Conservation (phyloP, 2,329 filamentous ascomycete species). For the Orbilia brochopaga region DNA sequence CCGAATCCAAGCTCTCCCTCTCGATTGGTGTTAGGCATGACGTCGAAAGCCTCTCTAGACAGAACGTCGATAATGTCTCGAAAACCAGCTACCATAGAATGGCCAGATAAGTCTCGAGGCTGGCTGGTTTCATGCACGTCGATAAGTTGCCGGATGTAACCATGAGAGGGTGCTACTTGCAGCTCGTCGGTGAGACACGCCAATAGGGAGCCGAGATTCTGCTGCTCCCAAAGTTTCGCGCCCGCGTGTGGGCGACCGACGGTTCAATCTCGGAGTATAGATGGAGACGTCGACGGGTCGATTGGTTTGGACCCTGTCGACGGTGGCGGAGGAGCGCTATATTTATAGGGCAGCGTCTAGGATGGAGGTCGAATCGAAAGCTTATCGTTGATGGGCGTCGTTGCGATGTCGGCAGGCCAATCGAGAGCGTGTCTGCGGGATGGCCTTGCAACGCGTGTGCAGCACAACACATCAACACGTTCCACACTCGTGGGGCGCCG, state of each 20-base stretch:
- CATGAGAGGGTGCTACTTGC: not conserved
- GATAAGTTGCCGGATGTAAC: slow-evolving; percentile 44
- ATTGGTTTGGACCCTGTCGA: not conserved
- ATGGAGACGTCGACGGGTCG: not conserved
- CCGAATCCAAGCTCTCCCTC: not conserved
- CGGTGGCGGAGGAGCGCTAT: too few relatives aligned
- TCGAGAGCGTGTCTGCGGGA: too few relatives aligned
- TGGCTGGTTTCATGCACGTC: slow-evolving; percentile 26
- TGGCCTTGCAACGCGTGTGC: not conserved
- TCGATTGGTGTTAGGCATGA: not conserved
- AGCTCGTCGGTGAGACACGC: not conserved
- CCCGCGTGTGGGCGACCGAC: not conserved
- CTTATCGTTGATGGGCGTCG: too few relatives aligned
- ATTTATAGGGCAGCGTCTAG: too few relatives aligned
- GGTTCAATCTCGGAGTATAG: too few relatives aligned
- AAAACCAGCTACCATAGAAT: slow-evolving; percentile 11
- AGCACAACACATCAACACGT: not conserved
- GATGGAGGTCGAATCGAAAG: too few relatives aligned
- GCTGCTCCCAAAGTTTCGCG: not conserved
- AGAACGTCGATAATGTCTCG: not conserved
- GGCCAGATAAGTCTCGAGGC: slow-evolving; percentile 35
- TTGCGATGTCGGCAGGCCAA: too few relatives aligned
- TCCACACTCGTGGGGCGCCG: not conserved
- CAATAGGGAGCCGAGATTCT: not conserved
- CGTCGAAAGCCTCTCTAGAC: not conserved